Percentiles rank a stretch among this genome's conserved stretches.
These are phyloP conservation scores for Elsinoe perseae DNA, from an alignment of 2,329 filamentous ascomycete genomes.

Conservation along the genomic window DNA sequence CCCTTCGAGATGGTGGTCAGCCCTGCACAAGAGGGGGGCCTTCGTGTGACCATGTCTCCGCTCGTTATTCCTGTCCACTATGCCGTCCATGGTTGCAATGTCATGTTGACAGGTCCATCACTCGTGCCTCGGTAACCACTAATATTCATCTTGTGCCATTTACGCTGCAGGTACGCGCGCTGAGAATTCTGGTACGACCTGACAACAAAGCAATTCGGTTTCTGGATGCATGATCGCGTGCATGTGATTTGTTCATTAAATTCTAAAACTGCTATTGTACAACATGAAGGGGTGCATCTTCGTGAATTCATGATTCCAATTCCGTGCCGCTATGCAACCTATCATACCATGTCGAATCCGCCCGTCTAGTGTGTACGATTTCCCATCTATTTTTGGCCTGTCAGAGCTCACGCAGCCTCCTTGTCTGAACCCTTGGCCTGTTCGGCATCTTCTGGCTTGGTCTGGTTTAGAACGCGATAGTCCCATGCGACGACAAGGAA, in stretches of 20 bases:
- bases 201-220: neutral
- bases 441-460: constrained; percentile 4
- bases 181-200: neutral
- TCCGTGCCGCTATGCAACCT: neutral
- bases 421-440: constrained; percentile 1
- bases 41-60: neutral
- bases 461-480: constrained; percentile 15
- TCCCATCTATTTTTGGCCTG: neutral
- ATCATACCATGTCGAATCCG: neutral
- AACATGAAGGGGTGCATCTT: neutral
- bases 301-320: neutral
- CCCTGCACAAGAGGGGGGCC: neutral
- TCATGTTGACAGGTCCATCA: neutral
- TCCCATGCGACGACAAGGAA: constrained; percentile 7
- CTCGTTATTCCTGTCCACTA: neutral
- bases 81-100: neutral
- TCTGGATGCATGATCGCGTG: neutral
- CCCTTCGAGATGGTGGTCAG: neutral
- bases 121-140: neutral
- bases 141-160: neutral
- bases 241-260: neutral
- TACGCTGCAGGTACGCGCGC: constrained; percentile 1
- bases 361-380: neutral
- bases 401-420: neutral
- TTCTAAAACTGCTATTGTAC: neutral